Evolutionary conservation across 345 rosid species (phyloP), one percentile per base, ranked within the genome.

Genomic region (Pseudoturritis turrita): DNA sequence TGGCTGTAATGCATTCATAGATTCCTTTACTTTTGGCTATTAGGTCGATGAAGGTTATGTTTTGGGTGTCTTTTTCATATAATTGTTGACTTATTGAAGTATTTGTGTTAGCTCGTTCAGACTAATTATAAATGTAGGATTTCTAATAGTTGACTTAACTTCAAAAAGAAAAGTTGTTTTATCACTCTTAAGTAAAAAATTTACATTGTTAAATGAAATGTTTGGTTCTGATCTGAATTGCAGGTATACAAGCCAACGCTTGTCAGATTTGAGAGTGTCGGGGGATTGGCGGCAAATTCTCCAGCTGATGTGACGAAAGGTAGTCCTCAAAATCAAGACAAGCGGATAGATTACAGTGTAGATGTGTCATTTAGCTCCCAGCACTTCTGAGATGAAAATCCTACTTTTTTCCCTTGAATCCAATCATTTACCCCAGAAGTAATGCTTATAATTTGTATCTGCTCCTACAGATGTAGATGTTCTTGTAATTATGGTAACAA

Each of bases 401-500:
- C 5, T 59, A 28, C 7, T 15, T 33, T 28, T 17, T 29, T 23
- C 46, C 39, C 62, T 33, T 15, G 11, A 29, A 15, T 37, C 51
- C 10, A 46, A 58, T 65, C 45, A 58, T 4, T 57, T 29, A 5
- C 23, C 51, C 53, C 19, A 2, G n/a, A 67, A 26, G 58, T 13
- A 23, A 33, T 58, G 21, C 39, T 17, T 79, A 56, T 62, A 10
- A 29, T 50, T 65, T 28, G 41, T 51, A 4, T 70, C 71, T 23
- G 66, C 45, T 57, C 60, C 41, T 70, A 44, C 83, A 94, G 98
- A 84, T 80, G 89, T 85, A 68, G 91, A 91, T 80, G 81, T 94
- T 74, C 89, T 94, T 63, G 83, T 94, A 49, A 65, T 94, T 78
- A 94, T 94, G 98, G 98, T 93, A 65, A 86, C 97, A 65, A 93